Percentiles rank a stretch among this genome's conserved stretches.
Conservation (phyloP, 192 early-diverging fungal species). For the Piromyces finnis region DNA sequence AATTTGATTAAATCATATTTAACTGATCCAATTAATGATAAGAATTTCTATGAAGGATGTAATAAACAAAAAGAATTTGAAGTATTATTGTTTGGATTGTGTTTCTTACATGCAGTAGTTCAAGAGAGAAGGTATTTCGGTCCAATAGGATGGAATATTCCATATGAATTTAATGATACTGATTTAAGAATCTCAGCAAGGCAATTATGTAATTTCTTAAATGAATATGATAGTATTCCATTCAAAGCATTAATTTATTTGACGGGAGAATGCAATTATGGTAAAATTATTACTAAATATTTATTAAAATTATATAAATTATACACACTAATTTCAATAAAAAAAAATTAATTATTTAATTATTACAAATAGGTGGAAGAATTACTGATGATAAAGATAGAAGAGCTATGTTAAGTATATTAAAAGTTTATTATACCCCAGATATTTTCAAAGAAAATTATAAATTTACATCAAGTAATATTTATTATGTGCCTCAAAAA, state of each 20-base stretch:
- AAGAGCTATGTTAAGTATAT: conserved; percentile 20
- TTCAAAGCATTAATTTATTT: conserved; percentile 32
- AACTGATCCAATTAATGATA: conserved; percentile 34
- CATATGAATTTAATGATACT: conserved; percentile 44
- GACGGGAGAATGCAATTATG: conserved; percentile 43
- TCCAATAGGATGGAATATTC: conserved; percentile 47
- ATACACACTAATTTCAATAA: too few species aligned
- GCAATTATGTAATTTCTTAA: conserved; percentile 37
- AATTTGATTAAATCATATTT: conserved; percentile 29
- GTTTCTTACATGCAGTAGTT: conserved; percentile 43
- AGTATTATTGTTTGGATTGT: conserved; percentile 28
- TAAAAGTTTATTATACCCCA: conserved; percentile 25
- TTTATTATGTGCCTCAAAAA: conserved; percentile 19
- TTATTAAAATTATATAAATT: too few species aligned
- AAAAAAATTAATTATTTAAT: too few species aligned
- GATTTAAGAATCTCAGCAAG: conserved; percentile 38
- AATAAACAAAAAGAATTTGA: conserved; percentile 32
- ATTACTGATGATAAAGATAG: conserved; percentile 45
- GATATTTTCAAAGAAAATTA: conserved; percentile 17
- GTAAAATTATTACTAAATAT: not conserved
- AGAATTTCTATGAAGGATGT: conserved; percentile 36
- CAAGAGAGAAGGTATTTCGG: conserved; percentile 37
- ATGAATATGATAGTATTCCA: conserved; percentile 33
- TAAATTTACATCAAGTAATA: conserved; percentile 20
- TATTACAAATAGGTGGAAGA: conserved; percentile 6